Base-by-base conservation (phyloP, 2,329 filamentous ascomycete species). In the Onygenales sp. region DNA sequence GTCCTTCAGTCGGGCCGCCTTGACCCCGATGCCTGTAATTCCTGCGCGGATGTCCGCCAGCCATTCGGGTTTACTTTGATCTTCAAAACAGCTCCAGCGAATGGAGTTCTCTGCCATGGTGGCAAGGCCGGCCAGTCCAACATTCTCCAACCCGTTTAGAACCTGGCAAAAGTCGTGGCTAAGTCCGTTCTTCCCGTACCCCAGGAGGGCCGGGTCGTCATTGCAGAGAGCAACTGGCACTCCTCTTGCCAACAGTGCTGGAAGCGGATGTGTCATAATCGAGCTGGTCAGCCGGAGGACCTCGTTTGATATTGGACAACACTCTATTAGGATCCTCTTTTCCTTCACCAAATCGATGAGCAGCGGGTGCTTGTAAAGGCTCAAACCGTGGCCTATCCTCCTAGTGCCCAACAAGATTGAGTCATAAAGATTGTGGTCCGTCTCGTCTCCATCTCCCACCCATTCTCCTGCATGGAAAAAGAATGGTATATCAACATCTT, bases 401-500 rank as follows among this genome's bases (percentile, higher is more conserved):
- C 92, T 78, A 0, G 90, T 92, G 2, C 90, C 91, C 6, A 97
- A 79, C 6, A 96, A 73, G 11, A 97, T 79, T 0, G 90, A 90
- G 66, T 96, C 91, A 66, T 89, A 95, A 2, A 97, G 78, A 68
- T 96, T 96, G 58, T 83, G 75, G 63, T 96, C 91, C 0, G 86
- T 85, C n/a, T 76, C 77, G 61, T 83, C 84, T 36, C 89, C 91
- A 56, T 87, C 84, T 11, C 89, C 89, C 0, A 95, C 81, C 36
- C 84, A 88, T 70, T 96, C 91, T 59, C 91, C 92, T 0, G 92
- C 91, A 67, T 96, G 91, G 74, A 97, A 94, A 76, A 95, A 95
- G 74, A 96, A 95, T 1, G 92, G 92, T 6, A 98, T 83, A 48
- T 90, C 82, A 36, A 96, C 80, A 2, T 80, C 83, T 63, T 89